Percentiles rank a stretch among this genome's conserved stretches.
Evolutionary conservation across 768 basidiomycete genomes (phyloP).

Genomic region (Calocybe cyanea): DNA sequence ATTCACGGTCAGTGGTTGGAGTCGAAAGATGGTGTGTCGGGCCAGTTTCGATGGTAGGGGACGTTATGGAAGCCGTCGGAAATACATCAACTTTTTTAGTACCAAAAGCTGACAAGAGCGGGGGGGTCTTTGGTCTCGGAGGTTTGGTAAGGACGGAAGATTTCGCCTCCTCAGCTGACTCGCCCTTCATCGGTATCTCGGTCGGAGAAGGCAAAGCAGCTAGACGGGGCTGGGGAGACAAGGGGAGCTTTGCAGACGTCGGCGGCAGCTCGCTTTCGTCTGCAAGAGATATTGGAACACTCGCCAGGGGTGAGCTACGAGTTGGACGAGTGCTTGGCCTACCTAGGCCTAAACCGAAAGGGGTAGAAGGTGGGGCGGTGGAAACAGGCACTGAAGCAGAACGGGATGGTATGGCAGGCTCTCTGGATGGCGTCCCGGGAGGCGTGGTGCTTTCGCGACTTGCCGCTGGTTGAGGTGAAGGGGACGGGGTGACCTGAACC

Average conservation of each 20-base stretch:
- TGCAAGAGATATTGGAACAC: constrained; percentile 39
- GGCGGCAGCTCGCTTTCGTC: constrained; percentile 40
- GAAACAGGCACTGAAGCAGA: constrained; percentile 30
- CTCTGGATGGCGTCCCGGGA: too few relatives aligned
- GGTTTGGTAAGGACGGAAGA: constrained; percentile 22
- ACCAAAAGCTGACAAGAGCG: constrained; percentile 34
- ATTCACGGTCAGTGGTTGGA: too few relatives aligned
- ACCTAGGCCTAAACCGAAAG: constrained; percentile 45
- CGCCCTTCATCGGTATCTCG: constrained; percentile 19
- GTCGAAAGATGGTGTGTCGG: constrained; percentile 2
- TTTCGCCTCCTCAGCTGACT: too few relatives aligned
- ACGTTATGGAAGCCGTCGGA: constrained; percentile 2
- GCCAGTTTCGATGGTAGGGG: constrained; percentile 7
- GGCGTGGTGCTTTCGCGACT: too few relatives aligned
- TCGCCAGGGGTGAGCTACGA: constrained; percentile 77
- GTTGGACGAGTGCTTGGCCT: constrained; percentile 62
- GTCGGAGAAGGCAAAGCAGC: constrained; percentile 28
- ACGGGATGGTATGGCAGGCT: neutral
- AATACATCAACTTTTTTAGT: constrained; percentile 5
- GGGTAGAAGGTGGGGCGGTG: constrained; percentile 31
- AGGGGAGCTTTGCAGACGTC: constrained; percentile 25
- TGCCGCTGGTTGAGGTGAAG: too few relatives aligned
- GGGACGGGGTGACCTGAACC: too few relatives aligned
- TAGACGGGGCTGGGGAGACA: constrained; percentile 35
- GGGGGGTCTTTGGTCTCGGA: constrained; percentile 47